phyloP scores from a whole-genome alignment of 441 rosid species.

The Sinapis alba region DNA sequence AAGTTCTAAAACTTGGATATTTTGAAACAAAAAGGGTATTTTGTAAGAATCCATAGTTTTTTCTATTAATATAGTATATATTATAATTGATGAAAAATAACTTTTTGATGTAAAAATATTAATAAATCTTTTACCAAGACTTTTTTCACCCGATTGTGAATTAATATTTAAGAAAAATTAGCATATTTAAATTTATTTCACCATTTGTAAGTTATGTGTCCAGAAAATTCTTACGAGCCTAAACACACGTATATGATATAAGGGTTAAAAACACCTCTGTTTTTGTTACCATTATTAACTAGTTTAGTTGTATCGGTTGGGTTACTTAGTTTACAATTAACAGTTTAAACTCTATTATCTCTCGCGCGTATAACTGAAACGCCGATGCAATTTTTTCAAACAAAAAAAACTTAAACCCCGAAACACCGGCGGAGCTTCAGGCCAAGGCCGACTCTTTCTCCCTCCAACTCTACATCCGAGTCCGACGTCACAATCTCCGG shows the following conservation, averaged over 20 bases:
- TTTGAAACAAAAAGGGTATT: too few relatives aligned
- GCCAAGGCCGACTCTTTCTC: conserved; percentile 20
- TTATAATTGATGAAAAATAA: too few relatives aligned
- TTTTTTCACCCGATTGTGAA: too few relatives aligned
- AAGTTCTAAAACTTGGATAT: too few relatives aligned
- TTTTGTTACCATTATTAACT: neutral
- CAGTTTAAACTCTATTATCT: neutral
- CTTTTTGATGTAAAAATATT: too few relatives aligned
- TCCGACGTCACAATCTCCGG: conserved; percentile 43
- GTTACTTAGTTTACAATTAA: conserved; percentile 29
- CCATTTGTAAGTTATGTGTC: neutral
- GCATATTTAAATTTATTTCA: neutral
- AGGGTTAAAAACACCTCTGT: neutral
- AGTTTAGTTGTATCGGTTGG: conserved; percentile 10
- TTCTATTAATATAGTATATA: too few relatives aligned
- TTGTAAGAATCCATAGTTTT: too few relatives aligned
- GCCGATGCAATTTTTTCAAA: neutral
- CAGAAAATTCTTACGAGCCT: neutral
- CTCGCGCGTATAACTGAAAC: conserved; percentile 17
- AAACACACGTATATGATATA: neutral
- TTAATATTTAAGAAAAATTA: neutral
- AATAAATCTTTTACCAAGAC: too few relatives aligned
- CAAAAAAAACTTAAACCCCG: conserved; percentile 10
- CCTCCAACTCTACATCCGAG: neutral
- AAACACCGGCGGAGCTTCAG: conserved; percentile 30